Conservation (phyloP, 495 filamentous ascomycete species). For the Podospora comata region DNA sequence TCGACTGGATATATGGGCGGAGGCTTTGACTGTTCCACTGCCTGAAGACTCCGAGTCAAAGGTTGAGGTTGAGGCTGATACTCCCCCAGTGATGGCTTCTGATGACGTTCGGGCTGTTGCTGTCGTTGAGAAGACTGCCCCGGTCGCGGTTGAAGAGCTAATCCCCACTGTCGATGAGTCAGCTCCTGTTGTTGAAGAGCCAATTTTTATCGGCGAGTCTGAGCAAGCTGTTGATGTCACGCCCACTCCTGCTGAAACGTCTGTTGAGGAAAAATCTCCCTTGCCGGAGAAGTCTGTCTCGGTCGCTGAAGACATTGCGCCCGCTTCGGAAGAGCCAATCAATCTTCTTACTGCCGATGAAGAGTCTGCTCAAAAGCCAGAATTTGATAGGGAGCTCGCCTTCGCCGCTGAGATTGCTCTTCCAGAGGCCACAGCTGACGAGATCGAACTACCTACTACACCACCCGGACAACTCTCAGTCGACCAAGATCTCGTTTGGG, state of each 20-base stretch:
- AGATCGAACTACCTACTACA: background rate
- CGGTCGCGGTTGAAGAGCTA: slow-evolving; percentile 1
- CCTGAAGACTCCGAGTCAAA: background rate
- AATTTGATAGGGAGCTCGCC: background rate
- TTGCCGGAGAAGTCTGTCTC: too few relatives aligned
- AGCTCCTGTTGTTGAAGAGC: background rate
- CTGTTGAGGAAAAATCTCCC: too few relatives aligned
- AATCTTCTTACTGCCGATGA: background rate
- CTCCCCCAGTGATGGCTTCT: background rate
- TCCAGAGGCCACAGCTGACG: background rate
- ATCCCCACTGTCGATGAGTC: background rate
- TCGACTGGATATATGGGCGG: too few relatives aligned
- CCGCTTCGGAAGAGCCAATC: too few relatives aligned
- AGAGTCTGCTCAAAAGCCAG: background rate
- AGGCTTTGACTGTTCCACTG: background rate
- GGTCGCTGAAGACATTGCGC: too few relatives aligned
- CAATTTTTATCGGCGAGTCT: background rate
- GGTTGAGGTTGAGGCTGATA: background rate
- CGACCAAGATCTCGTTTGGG: too few relatives aligned
- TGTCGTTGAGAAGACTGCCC: background rate
- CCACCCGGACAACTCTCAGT: background rate
- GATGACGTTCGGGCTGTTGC: background rate
- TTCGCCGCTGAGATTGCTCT: background rate
- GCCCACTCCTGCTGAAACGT: too few relatives aligned
- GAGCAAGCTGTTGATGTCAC: too few relatives aligned